Evolutionary conservation across 441 rosid species (phyloP).

Genomic region (Flueggea neowawraea): DNA sequence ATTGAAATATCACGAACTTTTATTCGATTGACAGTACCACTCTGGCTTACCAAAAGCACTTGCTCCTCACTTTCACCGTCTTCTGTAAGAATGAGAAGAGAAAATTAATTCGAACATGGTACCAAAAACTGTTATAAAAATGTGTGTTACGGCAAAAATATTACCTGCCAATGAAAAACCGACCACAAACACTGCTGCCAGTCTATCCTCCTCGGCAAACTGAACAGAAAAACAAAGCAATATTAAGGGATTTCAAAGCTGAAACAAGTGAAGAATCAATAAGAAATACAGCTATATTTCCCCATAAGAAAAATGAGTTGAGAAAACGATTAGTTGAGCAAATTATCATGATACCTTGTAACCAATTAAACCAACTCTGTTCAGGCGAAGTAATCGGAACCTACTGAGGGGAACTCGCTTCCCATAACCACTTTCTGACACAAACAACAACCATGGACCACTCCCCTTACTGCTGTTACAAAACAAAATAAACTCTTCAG

Average conservation of each 20-base stretch:
- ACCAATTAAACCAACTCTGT: constrained; percentile 81
- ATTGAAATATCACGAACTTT: constrained; percentile 92
- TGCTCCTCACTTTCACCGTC: constrained; percentile 97
- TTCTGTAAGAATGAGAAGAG: constrained; percentile 33
- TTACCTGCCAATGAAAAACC: constrained; percentile 87
- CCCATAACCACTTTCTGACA: constrained; percentile 88
- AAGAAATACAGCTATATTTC: background rate
- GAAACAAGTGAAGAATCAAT: background rate
- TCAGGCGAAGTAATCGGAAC: constrained; percentile 53
- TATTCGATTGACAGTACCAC: constrained; percentile 86
- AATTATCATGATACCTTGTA: constrained; percentile 53
- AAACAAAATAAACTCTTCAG: constrained; percentile 1
- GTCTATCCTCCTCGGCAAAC: constrained; percentile 71
- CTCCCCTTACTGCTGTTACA: constrained; percentile 34
- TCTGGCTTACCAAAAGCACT: constrained; percentile 93
- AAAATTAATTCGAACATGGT: background rate
- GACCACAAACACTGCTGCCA: constrained; percentile 89
- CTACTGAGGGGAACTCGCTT: constrained; percentile 93
- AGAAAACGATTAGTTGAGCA: background rate
- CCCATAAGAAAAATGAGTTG: background rate
- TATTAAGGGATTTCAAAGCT: background rate
- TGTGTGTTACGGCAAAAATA: background rate
- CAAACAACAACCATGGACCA: constrained; percentile 91
- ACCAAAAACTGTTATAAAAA: background rate
- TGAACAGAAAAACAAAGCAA: constrained; percentile 22